phyloP scores from a whole-genome alignment of 805 yeast genomes.

The Candida mattraensis region DNA sequence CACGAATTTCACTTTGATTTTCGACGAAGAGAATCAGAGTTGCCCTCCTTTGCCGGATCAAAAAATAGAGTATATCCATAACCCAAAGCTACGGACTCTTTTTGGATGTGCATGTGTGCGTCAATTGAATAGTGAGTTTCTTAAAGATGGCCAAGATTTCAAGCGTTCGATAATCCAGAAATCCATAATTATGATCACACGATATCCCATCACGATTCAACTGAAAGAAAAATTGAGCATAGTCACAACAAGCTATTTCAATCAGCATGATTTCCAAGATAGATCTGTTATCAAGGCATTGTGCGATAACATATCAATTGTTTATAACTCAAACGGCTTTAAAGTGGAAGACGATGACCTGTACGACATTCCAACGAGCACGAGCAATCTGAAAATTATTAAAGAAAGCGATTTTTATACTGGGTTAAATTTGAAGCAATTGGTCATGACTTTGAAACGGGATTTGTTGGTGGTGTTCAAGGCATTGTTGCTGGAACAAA shows the following conservation, averaged over 20 bases:
- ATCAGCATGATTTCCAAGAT: slow-evolving; percentile 77
- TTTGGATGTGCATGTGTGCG: slow-evolving; percentile 95
- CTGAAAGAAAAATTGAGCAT: slow-evolving; percentile 88
- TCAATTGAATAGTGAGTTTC: slow-evolving; percentile 66
- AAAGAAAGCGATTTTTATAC: slow-evolving; percentile 64
- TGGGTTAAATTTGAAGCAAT: slow-evolving; percentile 70
- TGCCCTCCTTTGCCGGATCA: slow-evolving; percentile 45
- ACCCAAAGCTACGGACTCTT: slow-evolving; percentile 54
- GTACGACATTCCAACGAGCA: slow-evolving; percentile 20
- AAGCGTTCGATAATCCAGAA: slow-evolving; percentile 84
- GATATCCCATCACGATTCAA: slow-evolving; percentile 85
- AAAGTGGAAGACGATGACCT: slow-evolving; percentile 32
- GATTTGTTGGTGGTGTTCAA: slow-evolving; percentile 70
- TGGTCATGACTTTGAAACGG: slow-evolving; percentile 57
- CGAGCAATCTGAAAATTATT: slow-evolving; percentile 29
- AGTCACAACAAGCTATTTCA: slow-evolving; percentile 81
- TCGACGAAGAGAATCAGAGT: slow-evolving; percentile 51
- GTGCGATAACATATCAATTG: slow-evolving; percentile 59
- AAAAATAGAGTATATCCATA: slow-evolving; percentile 28
- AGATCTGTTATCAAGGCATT: slow-evolving; percentile 64
- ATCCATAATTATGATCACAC: slow-evolving; percentile 75
- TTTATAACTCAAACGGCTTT: slow-evolving; percentile 35
- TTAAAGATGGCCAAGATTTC: slow-evolving; percentile 33
- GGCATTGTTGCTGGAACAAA: slow-evolving; percentile 72
- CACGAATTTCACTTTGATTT: slow-evolving; percentile 81